phyloP scores from a whole-genome alignment of 164 flowering plant species.

The Malania oleifera region DNA sequence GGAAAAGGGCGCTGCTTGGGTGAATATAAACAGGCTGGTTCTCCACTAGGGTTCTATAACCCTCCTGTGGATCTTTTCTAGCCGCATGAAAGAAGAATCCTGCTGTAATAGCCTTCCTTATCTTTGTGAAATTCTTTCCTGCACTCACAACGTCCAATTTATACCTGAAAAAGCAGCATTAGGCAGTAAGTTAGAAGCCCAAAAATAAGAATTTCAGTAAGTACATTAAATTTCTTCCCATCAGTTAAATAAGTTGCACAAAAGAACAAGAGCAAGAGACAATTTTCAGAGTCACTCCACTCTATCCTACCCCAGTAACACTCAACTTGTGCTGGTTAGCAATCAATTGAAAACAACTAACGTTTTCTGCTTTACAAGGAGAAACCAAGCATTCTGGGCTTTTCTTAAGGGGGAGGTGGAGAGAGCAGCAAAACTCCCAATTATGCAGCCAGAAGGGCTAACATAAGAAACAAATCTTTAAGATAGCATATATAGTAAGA shows the following conservation, averaged over 20 bases:
- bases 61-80: conserved; percentile 85
- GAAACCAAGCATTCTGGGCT: no score
- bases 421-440: no score
- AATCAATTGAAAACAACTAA: no score
- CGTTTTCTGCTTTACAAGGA: no score
- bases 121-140: conserved; percentile 74
- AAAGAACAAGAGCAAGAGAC: neutral
- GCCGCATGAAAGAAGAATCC: conserved; percentile 88
- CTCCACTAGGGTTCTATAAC: conserved; percentile 82
- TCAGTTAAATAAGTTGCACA: neutral
- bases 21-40: conserved; percentile 87
- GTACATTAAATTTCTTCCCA: neutral
- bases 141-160: conserved; percentile 77
- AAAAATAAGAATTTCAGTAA: no score
- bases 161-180: conserved; percentile 39
- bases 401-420: no score
- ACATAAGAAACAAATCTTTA: no score
- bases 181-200: neutral
- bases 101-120: conserved; percentile 77
- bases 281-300: no score
- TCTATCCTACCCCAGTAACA: no score
- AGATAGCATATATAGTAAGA: no score
- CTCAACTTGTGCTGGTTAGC: neutral
- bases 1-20: conserved; percentile 88
- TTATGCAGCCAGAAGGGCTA: no score